Evolutionary conservation across 2,329 filamentous ascomycete species (phyloP).

Genomic region (Aspergillus aculeatinus): DNA sequence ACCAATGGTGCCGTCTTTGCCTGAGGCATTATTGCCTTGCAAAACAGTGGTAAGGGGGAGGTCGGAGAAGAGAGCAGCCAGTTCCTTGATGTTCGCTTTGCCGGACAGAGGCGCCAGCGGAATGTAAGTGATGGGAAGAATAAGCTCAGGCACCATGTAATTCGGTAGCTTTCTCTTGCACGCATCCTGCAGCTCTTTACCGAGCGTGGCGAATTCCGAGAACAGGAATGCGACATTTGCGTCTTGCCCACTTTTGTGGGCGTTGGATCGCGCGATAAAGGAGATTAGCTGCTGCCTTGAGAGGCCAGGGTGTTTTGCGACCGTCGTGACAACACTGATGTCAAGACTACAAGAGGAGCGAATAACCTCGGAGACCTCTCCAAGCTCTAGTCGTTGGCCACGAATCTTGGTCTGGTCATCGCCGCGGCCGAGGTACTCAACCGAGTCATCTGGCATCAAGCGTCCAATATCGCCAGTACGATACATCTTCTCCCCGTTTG

Average conservation of each 20-base stretch:
- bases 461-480: conserved; percentile 79
- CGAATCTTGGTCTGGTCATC: conserved; percentile 83
- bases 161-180: conserved; percentile 28
- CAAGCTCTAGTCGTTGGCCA: conserved; percentile 76
- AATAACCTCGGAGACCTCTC: conserved; percentile 60
- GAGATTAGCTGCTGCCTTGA: conserved; percentile 30
- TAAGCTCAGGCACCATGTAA: conserved; percentile 31
- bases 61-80: conserved; percentile 28
- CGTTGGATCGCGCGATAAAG: conserved; percentile 25
- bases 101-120: conserved; percentile 31
- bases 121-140: conserved; percentile 27
- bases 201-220: conserved; percentile 20
- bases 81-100: conserved; percentile 34
- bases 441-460: conserved; percentile 70
- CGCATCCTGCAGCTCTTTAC: conserved; percentile 24
- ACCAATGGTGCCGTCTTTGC: background rate
- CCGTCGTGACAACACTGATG: conserved; percentile 30
- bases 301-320: conserved; percentile 30
- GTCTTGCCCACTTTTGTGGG: conserved; percentile 10
- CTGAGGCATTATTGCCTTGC: conserved; percentile 16
- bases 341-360: conserved; percentile 20
- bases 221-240: conserved; percentile 18
- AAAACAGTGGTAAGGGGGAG: conserved; percentile 27
- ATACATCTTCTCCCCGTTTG: conserved; percentile 57
- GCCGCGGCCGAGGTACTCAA: conserved; percentile 70